Percentiles rank a stretch among this genome's conserved stretches.
These are phyloP conservation scores for Cyclotella cryptica DNA, from an alignment of 108 stramenopile species.

Conservation along the genomic window DNA sequence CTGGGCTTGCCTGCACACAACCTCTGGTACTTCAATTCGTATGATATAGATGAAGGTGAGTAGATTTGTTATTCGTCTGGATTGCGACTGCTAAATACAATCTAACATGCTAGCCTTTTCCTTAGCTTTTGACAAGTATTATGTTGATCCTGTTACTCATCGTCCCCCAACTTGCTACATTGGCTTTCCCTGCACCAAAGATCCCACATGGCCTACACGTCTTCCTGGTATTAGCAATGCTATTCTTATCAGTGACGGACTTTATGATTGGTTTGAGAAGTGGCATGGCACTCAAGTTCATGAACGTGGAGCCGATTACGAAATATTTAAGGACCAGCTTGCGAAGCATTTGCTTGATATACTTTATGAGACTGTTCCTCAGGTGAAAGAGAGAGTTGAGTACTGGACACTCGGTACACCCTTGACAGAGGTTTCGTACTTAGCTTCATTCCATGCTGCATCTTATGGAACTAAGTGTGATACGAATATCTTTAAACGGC, in stretches of 20 bases:
- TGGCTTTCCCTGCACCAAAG: conserved; percentile 55
- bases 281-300: conserved; percentile 44
- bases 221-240: conserved; percentile 59
- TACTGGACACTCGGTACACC: conserved; percentile 59
- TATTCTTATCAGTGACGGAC: conserved; percentile 62
- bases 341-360: conserved; percentile 61
- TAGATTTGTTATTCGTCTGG: background rate
- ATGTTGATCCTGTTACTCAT: conserved; percentile 48
- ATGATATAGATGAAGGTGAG: conserved; percentile 56
- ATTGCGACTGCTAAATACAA: background rate
- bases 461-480: conserved; percentile 61
- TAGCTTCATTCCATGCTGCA: conserved; percentile 50
- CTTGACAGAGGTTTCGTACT: conserved; percentile 56
- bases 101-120: background rate
- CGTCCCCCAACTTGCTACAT: conserved; percentile 67
- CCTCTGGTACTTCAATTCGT: conserved; percentile 67
- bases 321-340: conserved; percentile 58
- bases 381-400: conserved; percentile 57
- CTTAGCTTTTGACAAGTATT: conserved; percentile 61
- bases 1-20: conserved; percentile 60
- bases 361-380: conserved; percentile 60
- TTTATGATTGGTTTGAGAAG: conserved; percentile 59
- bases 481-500: conserved; percentile 51
- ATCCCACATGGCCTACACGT: conserved; percentile 52
- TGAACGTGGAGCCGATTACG: conserved; percentile 56